Conservation (phyloP, 2,329 filamentous ascomycete species). For the Colletotrichum zoysiae region DNA sequence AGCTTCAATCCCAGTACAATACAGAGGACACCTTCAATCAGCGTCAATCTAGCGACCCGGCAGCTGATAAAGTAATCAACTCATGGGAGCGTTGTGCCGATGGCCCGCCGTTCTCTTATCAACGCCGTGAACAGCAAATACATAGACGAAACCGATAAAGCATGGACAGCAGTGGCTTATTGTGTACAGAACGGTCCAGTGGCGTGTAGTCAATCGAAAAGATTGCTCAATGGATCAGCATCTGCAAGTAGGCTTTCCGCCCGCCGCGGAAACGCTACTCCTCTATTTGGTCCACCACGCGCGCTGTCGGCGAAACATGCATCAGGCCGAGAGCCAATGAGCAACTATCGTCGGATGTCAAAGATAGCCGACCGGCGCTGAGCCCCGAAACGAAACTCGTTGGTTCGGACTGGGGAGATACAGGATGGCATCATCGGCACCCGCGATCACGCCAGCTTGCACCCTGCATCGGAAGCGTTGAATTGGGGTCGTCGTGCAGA, state of each 20-base stretch:
- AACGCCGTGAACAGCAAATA: not conserved
- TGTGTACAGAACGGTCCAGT: not conserved
- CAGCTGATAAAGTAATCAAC: too few species aligned
- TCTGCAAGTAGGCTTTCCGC: not conserved
- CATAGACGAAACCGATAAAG: not conserved
- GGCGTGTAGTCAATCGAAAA: not conserved
- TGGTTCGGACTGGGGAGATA: not conserved
- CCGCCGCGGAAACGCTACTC: constrained; percentile 2
- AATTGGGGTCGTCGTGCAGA: constrained; percentile 27
- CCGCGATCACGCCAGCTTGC: constrained; percentile 37
- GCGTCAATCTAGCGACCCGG: too few species aligned
- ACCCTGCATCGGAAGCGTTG: constrained; percentile 25
- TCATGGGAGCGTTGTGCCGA: too few species aligned
- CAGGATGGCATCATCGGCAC: constrained; percentile 35
- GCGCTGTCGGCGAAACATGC: not conserved
- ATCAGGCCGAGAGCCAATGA: constrained; percentile 2
- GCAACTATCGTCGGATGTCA: not conserved
- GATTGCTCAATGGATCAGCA: not conserved
- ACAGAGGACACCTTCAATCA: too few species aligned
- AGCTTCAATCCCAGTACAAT: too few species aligned
- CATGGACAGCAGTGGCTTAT: not conserved
- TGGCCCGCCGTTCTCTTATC: not conserved
- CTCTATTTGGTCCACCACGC: not conserved
- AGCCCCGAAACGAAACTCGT: not conserved
- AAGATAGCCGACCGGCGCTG: constrained; percentile 9